A percentile compares a stretch with the other conserved stretches of the same genome.
Conservation (phyloP, 2,329 filamentous ascomycete species). For the Penicillium sp. region DNA sequence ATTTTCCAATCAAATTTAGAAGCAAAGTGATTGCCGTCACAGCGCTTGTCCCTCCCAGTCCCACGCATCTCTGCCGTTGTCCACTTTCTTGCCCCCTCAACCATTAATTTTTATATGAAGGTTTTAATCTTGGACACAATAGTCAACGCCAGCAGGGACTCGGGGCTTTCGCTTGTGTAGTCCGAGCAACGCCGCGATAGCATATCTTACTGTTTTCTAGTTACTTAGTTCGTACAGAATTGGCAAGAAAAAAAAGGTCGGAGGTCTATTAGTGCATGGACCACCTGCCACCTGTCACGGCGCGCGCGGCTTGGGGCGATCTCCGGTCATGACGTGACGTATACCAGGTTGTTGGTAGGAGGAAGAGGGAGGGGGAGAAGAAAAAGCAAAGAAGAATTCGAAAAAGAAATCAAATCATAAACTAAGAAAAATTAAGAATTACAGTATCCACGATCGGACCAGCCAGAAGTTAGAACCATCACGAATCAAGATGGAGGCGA, state of each 20-base stretch:
- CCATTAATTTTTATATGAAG: not conserved
- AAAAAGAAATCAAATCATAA: not conserved
- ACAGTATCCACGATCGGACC: slow-evolving; percentile 7
- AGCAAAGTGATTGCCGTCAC: slow-evolving; percentile 1
- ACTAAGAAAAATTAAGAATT: slow-evolving; percentile 2
- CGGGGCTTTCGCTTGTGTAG: slow-evolving; percentile 11
- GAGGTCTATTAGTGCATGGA: slow-evolving; percentile 19
- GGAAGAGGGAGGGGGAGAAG: not conserved
- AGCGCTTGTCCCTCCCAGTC: slow-evolving; percentile 1
- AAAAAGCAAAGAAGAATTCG: not conserved
- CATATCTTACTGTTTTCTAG: not conserved
- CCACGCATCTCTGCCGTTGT: not conserved
- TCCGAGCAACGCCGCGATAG: not conserved
- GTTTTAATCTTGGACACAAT: not conserved
- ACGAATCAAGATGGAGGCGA: slow-evolving; percentile 8
- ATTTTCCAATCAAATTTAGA: slow-evolving; percentile 2
- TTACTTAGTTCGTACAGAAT: not conserved
- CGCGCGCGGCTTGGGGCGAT: slow-evolving; percentile 23
- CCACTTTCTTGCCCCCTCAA: not conserved
- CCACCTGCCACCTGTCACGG: slow-evolving; percentile 36
- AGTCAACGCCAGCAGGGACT: not conserved
- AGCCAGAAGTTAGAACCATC: not conserved
- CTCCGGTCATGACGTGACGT: slow-evolving; percentile 25
- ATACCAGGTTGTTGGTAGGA: not conserved
- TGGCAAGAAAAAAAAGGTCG: not conserved